Conservation (phyloP, 768 basidiomycete genomes). For the Hypholoma fasciculare region DNA sequence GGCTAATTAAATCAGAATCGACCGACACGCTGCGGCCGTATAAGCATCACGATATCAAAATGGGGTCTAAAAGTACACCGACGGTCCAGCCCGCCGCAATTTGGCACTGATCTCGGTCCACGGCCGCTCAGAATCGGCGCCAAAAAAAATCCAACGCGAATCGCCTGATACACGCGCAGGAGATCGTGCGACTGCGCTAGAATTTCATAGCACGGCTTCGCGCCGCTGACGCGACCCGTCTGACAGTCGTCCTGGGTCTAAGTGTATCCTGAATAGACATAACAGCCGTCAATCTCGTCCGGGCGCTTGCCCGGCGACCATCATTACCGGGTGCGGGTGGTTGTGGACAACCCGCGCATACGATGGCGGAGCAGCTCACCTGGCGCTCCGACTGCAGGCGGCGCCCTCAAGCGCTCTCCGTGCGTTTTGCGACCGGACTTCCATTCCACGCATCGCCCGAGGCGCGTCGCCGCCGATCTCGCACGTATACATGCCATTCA, state of each 20-base stretch:
- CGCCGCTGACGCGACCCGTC: neutral
- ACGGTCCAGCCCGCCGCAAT: no score
- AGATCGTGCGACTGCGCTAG: neutral
- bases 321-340: neutral
- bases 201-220: neutral
- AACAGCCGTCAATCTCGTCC: no score
- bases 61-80: no score
- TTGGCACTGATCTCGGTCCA: no score
- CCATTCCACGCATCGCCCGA: conserved; percentile 37
- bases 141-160: no score
- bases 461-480: conserved; percentile 58
- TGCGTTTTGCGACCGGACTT: conserved; percentile 40
- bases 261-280: no score
- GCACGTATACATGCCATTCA: conserved; percentile 48
- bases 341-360: neutral
- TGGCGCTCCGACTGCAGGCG: conserved; percentile 35
- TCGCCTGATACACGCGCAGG: neutral
- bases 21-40: no score
- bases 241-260: neutral
- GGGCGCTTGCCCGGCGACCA: neutral
- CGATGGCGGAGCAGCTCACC: conserved; percentile 1
- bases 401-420: conserved; percentile 34
- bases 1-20: no score
- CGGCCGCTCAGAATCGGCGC: no score
- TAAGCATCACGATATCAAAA: no score